Evolutionary conservation across 169 alveolate genomes (phyloP), one percentile per base, ranked within the genome.

Genomic region (Babesia bigemina): DNA sequence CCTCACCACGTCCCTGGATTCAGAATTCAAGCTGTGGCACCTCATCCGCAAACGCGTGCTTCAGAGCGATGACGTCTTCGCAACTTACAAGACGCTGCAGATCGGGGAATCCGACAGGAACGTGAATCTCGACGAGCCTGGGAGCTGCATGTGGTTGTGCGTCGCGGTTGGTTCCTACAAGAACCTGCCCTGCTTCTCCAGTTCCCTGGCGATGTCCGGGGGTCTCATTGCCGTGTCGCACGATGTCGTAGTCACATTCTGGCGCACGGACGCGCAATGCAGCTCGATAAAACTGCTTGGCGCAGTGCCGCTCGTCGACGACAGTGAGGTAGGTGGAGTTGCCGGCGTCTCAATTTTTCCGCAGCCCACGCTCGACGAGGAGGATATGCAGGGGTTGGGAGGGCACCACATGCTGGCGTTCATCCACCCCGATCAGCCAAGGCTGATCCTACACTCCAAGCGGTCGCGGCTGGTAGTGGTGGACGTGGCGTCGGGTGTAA

Each of bases 21-120:
- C 84, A 13, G 84, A 75, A 26, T 75, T 75, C 47, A 75, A 75
- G 42, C 13, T 75, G n/a, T 75, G 84, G 84, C 57, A 49, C 14
- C 33, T 75, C 28, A 58, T 75, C 21, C 42, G 70, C 50, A 75
- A 75, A 28, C 62, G 60, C 12, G 55, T 75, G 21, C n/a, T 75
- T 0, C 8, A 39, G n/a, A 63, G 70, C 45, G 70, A 75, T 36
- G 26, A 57, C 63, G 77, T 42, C 29, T 75, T 75, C 28, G 17
- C 52, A 3, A 59, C 70, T 17, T 75, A 63, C 50, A 19, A 50
- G 33, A 36, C 65, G 21, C 22, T 56, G 39, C 79, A 75, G 12
- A 47, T 75, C n/a, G 24, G 28, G 29, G 72, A 71, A 12, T 33
- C 45, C 9, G 76, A 53, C 57, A 7, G 56, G 19, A 22, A 49